phyloP scores from a whole-genome alignment of 768 basidiomycete species.

The Kockovaella imperatae region DNA sequence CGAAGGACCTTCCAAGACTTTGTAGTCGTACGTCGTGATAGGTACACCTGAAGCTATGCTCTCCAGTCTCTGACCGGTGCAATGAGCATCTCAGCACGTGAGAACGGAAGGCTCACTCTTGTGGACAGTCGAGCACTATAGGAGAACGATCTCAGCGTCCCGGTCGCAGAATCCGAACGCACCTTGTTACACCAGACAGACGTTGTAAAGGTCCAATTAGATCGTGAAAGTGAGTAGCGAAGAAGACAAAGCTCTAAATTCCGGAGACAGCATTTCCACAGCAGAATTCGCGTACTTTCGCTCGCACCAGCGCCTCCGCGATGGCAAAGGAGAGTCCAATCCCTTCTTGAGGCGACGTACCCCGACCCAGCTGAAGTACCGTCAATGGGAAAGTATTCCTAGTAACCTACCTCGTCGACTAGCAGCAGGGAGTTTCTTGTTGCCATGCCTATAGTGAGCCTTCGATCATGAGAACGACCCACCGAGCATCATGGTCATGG shows the following conservation, averaged over 20 bases:
- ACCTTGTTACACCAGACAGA: constrained; percentile 76
- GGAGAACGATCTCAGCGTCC: too few species aligned
- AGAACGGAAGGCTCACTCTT: too few species aligned
- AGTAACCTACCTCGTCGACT: constrained; percentile 60
- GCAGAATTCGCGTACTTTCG: constrained; percentile 53
- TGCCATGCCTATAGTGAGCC: constrained; percentile 52
- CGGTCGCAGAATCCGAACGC: constrained; percentile 43
- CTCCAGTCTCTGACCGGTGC: too few species aligned
- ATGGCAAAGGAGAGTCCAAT: constrained; percentile 47
- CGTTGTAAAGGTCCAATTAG: constrained; percentile 65
- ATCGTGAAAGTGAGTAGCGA: constrained; percentile 87
- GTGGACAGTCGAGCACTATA: too few species aligned
- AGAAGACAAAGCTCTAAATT: constrained; percentile 71
- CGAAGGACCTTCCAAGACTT: constrained; percentile 38
- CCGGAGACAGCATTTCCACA: background rate
- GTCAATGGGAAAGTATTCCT: too few species aligned
- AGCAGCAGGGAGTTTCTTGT: constrained; percentile 63
- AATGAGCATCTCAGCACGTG: too few species aligned
- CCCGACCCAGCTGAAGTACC: constrained; percentile 60
- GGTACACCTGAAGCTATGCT: constrained; percentile 20
- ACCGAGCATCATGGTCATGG: constrained; percentile 85
- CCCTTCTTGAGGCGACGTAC: constrained; percentile 72
- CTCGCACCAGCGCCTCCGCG: constrained; percentile 51
- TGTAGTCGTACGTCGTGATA: constrained; percentile 40
- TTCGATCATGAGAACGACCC: background rate